A percentile compares a stretch with the other conserved stretches of the same genome.
phyloP scores from a whole-genome alignment of 2,329 filamentous ascomycete genomes.

The Stromatinia cepivora region DNA sequence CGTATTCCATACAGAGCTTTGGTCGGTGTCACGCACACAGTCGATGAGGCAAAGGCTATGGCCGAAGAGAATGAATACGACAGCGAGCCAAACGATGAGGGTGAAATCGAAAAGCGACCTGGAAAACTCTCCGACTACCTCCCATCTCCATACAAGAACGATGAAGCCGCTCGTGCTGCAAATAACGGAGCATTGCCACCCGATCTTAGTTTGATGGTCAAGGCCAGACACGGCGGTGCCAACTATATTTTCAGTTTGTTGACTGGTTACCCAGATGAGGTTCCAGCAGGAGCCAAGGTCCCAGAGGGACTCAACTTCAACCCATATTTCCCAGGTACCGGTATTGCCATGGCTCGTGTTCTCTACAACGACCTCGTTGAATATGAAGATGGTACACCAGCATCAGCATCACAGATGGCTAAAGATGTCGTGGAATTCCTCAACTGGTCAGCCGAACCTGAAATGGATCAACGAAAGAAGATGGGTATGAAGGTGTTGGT shows the following conservation, averaged over 20 bases:
- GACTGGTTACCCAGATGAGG: slow-evolving; percentile 96
- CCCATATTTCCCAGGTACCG: slow-evolving; percentile 98
- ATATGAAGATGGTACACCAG: slow-evolving; percentile 94
- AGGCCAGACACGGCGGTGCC: slow-evolving; percentile 96
- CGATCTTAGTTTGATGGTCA: slow-evolving; percentile 96
- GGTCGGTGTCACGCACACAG: slow-evolving; percentile 88
- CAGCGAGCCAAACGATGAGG: slow-evolving; percentile 95
- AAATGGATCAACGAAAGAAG: slow-evolving; percentile 99
- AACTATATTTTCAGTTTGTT: slow-evolving; percentile 97
- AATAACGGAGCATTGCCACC: slow-evolving; percentile 98
- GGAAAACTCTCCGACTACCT: slow-evolving; percentile 99
- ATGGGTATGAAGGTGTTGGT: slow-evolving; percentile 98
- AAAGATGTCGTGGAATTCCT: slow-evolving; percentile 99
- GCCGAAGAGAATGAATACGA: slow-evolving; percentile 99
- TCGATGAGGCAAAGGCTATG: slow-evolving; percentile 95
- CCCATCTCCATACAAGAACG: slow-evolving; percentile 94
- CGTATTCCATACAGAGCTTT: slow-evolving; percentile 91
- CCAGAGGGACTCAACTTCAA: slow-evolving; percentile 97
- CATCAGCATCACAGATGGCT: slow-evolving; percentile 97
- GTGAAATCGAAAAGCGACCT: slow-evolving; percentile 96
- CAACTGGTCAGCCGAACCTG: slow-evolving; percentile 98
- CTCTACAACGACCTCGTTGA: slow-evolving; percentile 97
- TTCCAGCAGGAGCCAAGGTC: slow-evolving; percentile 83
- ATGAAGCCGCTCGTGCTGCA: slow-evolving; percentile 94
- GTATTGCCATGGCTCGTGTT: slow-evolving; percentile 98